These are phyloP conservation scores for Eragrostis tef DNA, from an alignment of 202 grass and related monocot species.

Conservation along the genomic window DNA sequence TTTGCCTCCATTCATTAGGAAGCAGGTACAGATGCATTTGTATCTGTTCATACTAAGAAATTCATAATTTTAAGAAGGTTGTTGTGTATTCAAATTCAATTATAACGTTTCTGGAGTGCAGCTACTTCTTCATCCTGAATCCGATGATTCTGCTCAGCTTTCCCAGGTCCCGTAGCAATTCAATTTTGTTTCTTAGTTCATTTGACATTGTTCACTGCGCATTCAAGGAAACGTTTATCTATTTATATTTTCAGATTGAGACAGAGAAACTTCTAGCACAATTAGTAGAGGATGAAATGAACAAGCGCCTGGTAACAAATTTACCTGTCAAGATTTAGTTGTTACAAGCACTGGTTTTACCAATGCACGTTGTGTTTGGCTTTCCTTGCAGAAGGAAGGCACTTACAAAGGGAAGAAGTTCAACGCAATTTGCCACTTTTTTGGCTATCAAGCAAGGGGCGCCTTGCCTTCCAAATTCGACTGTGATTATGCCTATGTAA, in stretches of 20 bases:
- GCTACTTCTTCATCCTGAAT: conserved; percentile 83
- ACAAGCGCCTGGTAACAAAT: conserved; percentile 58
- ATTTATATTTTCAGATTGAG: conserved; percentile 66
- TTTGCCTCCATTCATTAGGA: conserved; percentile 84
- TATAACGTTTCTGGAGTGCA: conserved; percentile 46
- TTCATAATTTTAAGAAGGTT: conserved; percentile 6
- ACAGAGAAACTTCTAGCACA: conserved; percentile 91
- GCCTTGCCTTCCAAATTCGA: conserved; percentile 86
- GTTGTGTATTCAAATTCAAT: conserved; percentile 16
- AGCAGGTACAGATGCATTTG: conserved; percentile 56
- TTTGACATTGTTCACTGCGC: background rate
- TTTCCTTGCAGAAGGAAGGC: conserved; percentile 67
- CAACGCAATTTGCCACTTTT: conserved; percentile 92
- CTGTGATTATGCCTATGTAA: conserved; percentile 86
- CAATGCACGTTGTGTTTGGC: conserved; percentile 22
- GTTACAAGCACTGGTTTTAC: conserved; percentile 2
- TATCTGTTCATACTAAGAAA: conserved; percentile 9
- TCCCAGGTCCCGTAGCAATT: conserved; percentile 60
- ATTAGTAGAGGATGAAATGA: conserved; percentile 82
- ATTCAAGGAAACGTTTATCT: background rate
- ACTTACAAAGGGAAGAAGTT: conserved; percentile 92
- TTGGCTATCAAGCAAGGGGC: conserved; percentile 91
- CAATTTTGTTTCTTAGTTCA: background rate
- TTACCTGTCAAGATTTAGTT: conserved; percentile 16
- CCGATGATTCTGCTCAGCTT: conserved; percentile 89